phyloP scores from a whole-genome alignment of 179 eudicot species.

The Spinacia oleracea region DNA sequence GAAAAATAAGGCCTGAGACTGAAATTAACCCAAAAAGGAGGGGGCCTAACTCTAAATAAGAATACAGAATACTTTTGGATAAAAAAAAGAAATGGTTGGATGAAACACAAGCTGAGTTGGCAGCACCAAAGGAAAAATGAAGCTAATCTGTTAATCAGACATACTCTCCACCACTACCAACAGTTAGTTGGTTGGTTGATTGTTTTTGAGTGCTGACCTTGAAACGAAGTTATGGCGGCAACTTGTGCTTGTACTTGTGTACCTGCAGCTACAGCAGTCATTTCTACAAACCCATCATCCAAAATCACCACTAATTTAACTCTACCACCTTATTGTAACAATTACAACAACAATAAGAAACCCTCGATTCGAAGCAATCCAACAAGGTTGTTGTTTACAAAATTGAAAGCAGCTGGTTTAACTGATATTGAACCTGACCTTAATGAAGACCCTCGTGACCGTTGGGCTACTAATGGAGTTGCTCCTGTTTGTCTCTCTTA shows the following conservation, averaged over 20 bases:
- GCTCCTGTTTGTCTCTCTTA: conserved; percentile 39
- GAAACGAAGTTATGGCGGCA: not conserved
- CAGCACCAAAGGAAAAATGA: not conserved
- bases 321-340: not conserved
- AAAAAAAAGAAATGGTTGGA: not conserved
- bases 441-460: conserved; percentile 75
- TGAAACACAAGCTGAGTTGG: not conserved
- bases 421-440: conserved; percentile 79
- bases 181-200: not conserved
- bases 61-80: too few relatives aligned
- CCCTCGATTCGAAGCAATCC: conserved; percentile 15
- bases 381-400: conserved; percentile 31
- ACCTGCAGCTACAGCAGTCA: conserved; percentile 16
- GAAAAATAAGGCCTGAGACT: too few relatives aligned
- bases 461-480: conserved; percentile 69
- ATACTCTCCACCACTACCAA: not conserved
- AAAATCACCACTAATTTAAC: conserved; percentile 16
- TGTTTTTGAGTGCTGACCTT: not conserved
- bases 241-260: not conserved
- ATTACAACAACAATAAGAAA: conserved; percentile 10
- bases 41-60: too few relatives aligned
- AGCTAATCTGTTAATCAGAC: not conserved
- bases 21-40: too few relatives aligned
- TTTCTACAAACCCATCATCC: conserved; percentile 42
- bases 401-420: conserved; percentile 63